Base-by-base conservation (phyloP, 2,329 filamentous ascomycete species). In the Aspergillus arachidicola region DNA sequence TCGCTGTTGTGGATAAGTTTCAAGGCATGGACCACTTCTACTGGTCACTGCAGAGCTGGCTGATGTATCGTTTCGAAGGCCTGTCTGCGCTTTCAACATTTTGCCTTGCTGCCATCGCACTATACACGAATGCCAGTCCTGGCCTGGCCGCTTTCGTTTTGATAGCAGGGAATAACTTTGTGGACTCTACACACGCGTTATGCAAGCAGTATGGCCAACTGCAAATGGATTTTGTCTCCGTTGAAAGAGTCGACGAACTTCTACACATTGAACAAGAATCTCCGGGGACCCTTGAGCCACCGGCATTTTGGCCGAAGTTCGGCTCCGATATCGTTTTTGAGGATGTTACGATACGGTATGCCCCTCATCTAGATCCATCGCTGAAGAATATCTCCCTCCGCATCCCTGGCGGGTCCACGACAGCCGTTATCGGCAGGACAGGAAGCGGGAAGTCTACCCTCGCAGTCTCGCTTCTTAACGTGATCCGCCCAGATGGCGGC, bases 11-110 rank as follows among this genome's bases (percentile, higher is more conserved):
- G 0, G 93, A 97, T 72, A 88, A 89, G 21, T 97, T 97, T 73
- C 94, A 97, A 75, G 93, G 93, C 74, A 95, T 96, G 85, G 94
- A 97, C 71, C 94, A 97, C 75, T 96, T 97, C 79, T 97, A 96
- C 79, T 97, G 93, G 91, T 91, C 89, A 63, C 83, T 96, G 50
- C 92, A 96, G 68, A 87, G 88, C 9, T 97, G 93, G 93, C 83
- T 97, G 2, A 89, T 89, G 74, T 93, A 91, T 71, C 88, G 93
- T 14, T 94, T 95, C 61, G 89, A 92, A 69, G 77, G 82, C 10
- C 79, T 94, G 6, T 92, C 92, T 0, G 91, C 90, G 0, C 74
- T 86, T 4, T 92, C 92, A 9, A 93, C 91, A 0, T 91, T 94
- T 63, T 79, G 87, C 0, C 80, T 97, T 58, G 92, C 92, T 1